Evolutionary conservation across 106 monocot genomes (phyloP).

Genomic region (Dioscorea dumetorum): DNA sequence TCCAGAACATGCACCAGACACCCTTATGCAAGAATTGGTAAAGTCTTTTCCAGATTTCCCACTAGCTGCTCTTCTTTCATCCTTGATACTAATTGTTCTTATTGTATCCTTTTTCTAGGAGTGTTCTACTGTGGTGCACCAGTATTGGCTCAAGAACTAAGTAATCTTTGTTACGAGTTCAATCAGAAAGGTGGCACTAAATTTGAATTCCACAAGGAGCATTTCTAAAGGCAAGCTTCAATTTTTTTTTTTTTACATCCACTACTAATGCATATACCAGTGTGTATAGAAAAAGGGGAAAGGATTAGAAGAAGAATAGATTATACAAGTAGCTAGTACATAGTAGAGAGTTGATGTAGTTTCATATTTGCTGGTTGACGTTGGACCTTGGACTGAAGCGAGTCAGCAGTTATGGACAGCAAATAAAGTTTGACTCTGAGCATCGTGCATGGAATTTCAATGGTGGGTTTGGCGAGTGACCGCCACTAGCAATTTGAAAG

Average conservation of each 20-base stretch:
- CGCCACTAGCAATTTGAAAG: background rate
- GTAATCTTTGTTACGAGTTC: slow-evolving; percentile 81
- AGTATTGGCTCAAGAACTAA: slow-evolving; percentile 69
- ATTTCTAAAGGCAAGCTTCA: slow-evolving; percentile 40
- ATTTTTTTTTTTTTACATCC: too few species aligned
- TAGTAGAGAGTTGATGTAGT: background rate
- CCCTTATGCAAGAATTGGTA: slow-evolving; percentile 81
- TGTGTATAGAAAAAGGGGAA: background rate
- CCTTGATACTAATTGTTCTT: background rate
- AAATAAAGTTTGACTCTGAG: background rate
- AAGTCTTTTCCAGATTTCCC: slow-evolving; percentile 1
- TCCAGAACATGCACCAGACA: slow-evolving; percentile 72
- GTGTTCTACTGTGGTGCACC: slow-evolving; percentile 91
- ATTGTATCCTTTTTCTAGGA: slow-evolving; percentile 30
- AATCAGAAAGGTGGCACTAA: slow-evolving; percentile 70
- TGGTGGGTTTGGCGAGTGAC: background rate
- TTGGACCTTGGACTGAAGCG: background rate
- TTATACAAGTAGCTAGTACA: background rate
- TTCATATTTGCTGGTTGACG: background rate
- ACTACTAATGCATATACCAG: background rate
- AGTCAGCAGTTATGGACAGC: background rate
- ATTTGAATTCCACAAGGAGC: slow-evolving; percentile 94
- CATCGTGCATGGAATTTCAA: background rate
- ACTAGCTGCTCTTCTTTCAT: background rate
- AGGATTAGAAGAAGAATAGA: background rate